Conservation (phyloP, 2,329 filamentous ascomycete genomes). For the Calonectria leucothoes region DNA sequence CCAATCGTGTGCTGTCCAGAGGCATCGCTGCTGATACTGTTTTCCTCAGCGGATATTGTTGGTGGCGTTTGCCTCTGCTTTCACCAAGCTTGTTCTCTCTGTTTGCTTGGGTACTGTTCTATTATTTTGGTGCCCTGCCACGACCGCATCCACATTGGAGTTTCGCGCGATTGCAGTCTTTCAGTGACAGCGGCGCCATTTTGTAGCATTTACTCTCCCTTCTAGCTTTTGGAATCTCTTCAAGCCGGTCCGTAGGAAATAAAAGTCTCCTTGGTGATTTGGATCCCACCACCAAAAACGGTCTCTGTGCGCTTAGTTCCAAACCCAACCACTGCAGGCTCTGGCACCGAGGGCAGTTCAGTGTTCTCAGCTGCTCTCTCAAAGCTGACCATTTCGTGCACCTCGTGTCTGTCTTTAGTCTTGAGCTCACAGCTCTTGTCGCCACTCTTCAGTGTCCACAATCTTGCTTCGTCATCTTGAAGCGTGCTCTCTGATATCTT, state of each 20-base stretch:
- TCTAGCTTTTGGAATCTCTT: background rate
- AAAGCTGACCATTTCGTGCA: conserved; percentile 37
- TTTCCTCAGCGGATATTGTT: conserved; percentile 14
- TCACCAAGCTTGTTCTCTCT: background rate
- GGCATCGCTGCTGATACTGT: conserved; percentile 13
- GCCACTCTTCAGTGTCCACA: conserved; percentile 26
- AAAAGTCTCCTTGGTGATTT: conserved; percentile 40
- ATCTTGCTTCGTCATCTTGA: conserved; percentile 38
- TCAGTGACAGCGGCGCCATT: conserved; percentile 25
- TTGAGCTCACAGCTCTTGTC: conserved; percentile 23
- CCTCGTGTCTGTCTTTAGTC: conserved; percentile 26
- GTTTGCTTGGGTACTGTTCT: background rate
- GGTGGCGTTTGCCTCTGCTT: background rate
- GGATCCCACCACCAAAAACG: conserved; percentile 29
- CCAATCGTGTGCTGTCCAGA: conserved; percentile 8
- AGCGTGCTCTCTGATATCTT: conserved; percentile 20
- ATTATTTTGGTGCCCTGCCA: background rate
- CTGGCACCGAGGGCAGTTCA: conserved; percentile 23
- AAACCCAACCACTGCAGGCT: conserved; percentile 35
- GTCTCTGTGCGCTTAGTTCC: conserved; percentile 28
- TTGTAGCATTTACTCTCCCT: background rate
- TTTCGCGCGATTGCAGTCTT: background rate
- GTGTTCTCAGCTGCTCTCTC: conserved; percentile 30
- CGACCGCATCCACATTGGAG: background rate
- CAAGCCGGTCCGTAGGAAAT: conserved; percentile 35